Evolutionary conservation across 1,284 basidiomycete species (phyloP).

Genomic region (Schizophyllum amplum): DNA sequence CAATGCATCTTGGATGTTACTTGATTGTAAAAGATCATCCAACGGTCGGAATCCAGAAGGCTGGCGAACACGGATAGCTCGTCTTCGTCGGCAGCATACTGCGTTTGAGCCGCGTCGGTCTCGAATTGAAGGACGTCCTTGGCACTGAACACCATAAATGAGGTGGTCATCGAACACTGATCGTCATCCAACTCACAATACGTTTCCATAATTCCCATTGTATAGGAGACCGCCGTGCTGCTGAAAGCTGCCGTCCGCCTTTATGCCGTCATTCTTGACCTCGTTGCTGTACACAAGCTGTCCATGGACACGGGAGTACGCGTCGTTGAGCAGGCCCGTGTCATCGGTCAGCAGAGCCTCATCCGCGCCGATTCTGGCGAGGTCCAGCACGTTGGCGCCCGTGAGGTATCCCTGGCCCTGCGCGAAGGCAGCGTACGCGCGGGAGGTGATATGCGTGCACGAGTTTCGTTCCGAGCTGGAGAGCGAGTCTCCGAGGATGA

Average conservation of each 20-base stretch:
- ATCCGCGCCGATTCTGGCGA: constrained; percentile 49
- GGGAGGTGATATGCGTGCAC: constrained; percentile 43
- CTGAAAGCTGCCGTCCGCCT: constrained; percentile 53
- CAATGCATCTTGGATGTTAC: constrained; percentile 50
- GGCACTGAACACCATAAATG: constrained; percentile 23
- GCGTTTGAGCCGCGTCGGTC: constrained; percentile 43
- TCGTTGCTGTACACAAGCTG: constrained; percentile 40
- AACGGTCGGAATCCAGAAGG: constrained; percentile 43
- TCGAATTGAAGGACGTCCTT: constrained; percentile 47
- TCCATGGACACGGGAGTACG: constrained; percentile 38
- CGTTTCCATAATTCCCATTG: constrained; percentile 47
- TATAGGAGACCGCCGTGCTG: constrained; percentile 56
- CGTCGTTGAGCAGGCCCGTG: constrained; percentile 34
- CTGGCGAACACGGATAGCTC: constrained; percentile 38
- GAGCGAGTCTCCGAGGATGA: constrained; percentile 42
- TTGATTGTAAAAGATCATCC: constrained; percentile 62
- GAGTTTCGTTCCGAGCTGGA: constrained; percentile 30
- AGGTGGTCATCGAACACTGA: not conserved
- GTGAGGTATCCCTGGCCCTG: constrained; percentile 39
- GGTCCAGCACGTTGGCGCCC: constrained; percentile 56
- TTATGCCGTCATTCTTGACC: constrained; percentile 47
- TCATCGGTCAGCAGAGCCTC: constrained; percentile 38
- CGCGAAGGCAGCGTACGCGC: constrained; percentile 44
- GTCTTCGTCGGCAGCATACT: constrained; percentile 34
- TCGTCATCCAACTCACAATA: constrained; percentile 52